phyloP scores from a whole-genome alignment of 164 flowering plant genomes.

The Berberis vulgaris region DNA sequence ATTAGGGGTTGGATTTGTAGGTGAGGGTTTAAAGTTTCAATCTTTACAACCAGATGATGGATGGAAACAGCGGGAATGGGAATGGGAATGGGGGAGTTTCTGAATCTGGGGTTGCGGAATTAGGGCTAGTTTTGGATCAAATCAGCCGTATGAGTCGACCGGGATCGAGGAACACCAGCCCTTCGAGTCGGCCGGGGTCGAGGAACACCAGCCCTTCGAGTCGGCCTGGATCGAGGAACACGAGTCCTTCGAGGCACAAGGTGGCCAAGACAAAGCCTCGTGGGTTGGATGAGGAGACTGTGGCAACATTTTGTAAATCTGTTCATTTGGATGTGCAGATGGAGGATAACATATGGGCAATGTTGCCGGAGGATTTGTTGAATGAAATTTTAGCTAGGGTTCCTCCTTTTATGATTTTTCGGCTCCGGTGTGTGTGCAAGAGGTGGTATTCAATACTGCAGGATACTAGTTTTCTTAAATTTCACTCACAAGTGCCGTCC shows the following conservation, averaged over 20 bases:
- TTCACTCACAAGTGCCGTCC: slow-evolving; percentile 75
- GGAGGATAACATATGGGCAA: slow-evolving; percentile 93
- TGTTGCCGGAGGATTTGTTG: slow-evolving; percentile 83
- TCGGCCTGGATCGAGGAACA: slow-evolving; percentile 30
- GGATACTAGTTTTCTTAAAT: slow-evolving; percentile 69
- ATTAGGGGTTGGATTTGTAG: too few relatives aligned
- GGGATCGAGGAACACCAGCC: slow-evolving; percentile 26
- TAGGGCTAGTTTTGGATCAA: slow-evolving; percentile 29
- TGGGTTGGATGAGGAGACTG: slow-evolving; percentile 87
- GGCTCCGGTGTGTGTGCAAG: slow-evolving; percentile 80
- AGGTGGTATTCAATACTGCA: slow-evolving; percentile 84
- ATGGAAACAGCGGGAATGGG: neutral
- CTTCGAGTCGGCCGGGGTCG: slow-evolving; percentile 36
- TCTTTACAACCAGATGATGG: too few relatives aligned
- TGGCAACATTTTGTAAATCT: slow-evolving; percentile 48
- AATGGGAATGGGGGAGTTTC: slow-evolving; percentile 31
- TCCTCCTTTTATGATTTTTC: slow-evolving; percentile 86
- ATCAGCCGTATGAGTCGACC: slow-evolving; percentile 3
- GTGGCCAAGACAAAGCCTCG: slow-evolving; percentile 75
- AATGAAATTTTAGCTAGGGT: slow-evolving; percentile 84
- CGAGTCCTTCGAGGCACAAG: slow-evolving; percentile 57
- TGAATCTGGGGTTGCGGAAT: slow-evolving; percentile 25
- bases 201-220: slow-evolving; percentile 68
- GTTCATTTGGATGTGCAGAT: slow-evolving; percentile 66
- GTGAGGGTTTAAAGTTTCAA: too few relatives aligned